Evolutionary conservation across 2,329 filamentous ascomycete species (phyloP).

Genomic region (Colletotrichum musicola): DNA sequence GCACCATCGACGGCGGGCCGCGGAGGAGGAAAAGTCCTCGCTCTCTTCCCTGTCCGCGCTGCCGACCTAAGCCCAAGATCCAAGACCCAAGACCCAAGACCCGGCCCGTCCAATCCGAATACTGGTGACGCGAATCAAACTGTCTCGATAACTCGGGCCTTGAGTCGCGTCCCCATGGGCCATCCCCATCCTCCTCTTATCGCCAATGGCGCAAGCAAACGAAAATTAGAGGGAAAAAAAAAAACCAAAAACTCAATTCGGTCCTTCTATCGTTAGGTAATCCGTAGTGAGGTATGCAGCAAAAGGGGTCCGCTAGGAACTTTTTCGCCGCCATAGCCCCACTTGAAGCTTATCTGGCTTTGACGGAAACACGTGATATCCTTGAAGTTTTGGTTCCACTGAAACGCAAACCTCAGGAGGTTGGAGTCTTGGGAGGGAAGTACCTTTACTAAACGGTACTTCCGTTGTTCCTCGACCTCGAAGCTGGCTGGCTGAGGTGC

Average conservation of each 20-base stretch:
- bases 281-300: no score
- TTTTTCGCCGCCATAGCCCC: no score
- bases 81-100: not conserved
- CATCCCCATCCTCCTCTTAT: conserved; percentile 8
- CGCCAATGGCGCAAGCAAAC: not conserved
- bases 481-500: not conserved
- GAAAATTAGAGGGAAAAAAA: no score
- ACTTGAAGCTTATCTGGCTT: no score
- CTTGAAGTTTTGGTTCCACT: not conserved
- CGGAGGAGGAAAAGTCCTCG: conserved; percentile 31
- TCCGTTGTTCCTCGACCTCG: not conserved
- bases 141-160: conserved; percentile 20
- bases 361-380: no score
- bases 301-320: no score
- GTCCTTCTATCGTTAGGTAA: no score
- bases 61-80: not conserved
- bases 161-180: conserved; percentile 9
- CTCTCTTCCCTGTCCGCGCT: not conserved
- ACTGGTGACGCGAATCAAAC: conserved; percentile 27
- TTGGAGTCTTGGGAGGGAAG: not conserved
- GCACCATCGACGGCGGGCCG: not conserved
- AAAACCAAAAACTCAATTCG: no score
- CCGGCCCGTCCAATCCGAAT: conserved; percentile 14
- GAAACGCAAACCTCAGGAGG: not conserved
- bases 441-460: not conserved